Base-by-base conservation (phyloP, 2,329 filamentous ascomycete genomes). In the Fusarium algeriense region DNA sequence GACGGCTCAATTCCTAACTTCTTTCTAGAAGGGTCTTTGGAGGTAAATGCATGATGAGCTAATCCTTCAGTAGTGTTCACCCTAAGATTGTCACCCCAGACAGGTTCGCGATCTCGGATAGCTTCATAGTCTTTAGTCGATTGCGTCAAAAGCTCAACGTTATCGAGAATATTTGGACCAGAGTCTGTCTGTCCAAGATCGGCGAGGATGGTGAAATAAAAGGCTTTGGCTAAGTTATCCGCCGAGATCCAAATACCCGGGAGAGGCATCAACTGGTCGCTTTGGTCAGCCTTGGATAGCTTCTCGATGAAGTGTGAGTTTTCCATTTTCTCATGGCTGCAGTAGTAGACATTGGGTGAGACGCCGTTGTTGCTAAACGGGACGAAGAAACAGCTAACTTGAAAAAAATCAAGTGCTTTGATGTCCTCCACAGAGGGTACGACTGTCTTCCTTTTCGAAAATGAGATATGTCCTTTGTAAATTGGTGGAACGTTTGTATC, bases 121-220 rank as follows among this genome's bases (percentile, higher is more conserved):
- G 0, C 32, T 17, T 56, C 19, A 20, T 60, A 60, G 0, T 0
- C 23, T 8, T 32, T n/a, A 0, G 57, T 60, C 0, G 32, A 19
- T 1, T 26, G 15, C 0, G 38, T 8, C 14, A 56, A n/a, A 6
- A 60, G 28, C 7, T 38, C 38, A 5, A 17, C 1, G 1, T 56
- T 35, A 0, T 43, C 23, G 1, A 56, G 38, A 0, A 44, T 32
- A 7, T 44, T 56, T 0, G 26, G 15, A 0, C 49, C 32, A 7
- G 30, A 23, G 9, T 26, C 23, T 1, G 1, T 14, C 38, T 45
- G 57, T 2, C 49, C 49, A 8, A 56, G 57, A 3, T 60, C 49
- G 0, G 57, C 30, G 1, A 56, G 11, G 6, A 56, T 45, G 2
- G 49, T 56, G 1, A 56, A 60, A 8, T 44, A 60, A 1, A 56